Evolutionary conservation across 2,329 filamentous ascomycete species (phyloP).

Genomic region (Fusarium pseudoanthophilum): DNA sequence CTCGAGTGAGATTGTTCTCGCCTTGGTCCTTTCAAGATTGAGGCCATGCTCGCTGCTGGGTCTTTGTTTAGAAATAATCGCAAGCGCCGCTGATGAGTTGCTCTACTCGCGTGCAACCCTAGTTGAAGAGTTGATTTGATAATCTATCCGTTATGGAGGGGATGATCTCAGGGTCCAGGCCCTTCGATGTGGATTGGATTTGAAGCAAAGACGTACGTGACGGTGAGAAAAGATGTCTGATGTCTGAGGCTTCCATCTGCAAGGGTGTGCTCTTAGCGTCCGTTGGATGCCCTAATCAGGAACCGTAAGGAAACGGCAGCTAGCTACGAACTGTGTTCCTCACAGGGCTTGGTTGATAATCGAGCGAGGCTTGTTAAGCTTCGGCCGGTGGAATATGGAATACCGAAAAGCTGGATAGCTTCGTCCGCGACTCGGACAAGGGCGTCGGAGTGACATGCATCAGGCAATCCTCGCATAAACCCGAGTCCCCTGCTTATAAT

Average conservation of each 20-base stretch:
- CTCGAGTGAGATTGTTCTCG: background rate
- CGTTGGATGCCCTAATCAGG: conserved; percentile 6
- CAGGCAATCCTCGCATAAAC: conserved; percentile 16
- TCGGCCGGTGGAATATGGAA: background rate
- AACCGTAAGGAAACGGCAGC: conserved; percentile 38
- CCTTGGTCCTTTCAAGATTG: background rate
- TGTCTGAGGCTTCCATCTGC: conserved; percentile 13
- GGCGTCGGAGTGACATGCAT: background rate
- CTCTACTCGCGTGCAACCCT: conserved; percentile 37
- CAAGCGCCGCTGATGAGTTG: conserved; percentile 28
- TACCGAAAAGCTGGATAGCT: conserved; percentile 3
- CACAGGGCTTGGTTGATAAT: conserved; percentile 7
- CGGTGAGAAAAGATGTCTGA: conserved; percentile 19
- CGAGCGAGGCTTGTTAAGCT: conserved; percentile 15
- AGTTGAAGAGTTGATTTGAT: conserved; percentile 36
- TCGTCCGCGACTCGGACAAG: background rate
- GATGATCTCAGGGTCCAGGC: conserved; percentile 45
- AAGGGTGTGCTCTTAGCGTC: conserved; percentile 31
- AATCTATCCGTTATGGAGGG: conserved; percentile 32
- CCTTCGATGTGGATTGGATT: conserved; percentile 42
- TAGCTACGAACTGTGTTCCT: background rate
- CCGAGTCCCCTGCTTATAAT: background rate
- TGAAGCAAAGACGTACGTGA: conserved; percentile 20
- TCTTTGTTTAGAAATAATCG: background rate
- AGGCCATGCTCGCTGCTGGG: background rate